Percentiles rank a stretch among this genome's conserved stretches.
phyloP scores from a whole-genome alignment of 805 yeast genomes.

The Schizosaccharomyces octosporus region DNA sequence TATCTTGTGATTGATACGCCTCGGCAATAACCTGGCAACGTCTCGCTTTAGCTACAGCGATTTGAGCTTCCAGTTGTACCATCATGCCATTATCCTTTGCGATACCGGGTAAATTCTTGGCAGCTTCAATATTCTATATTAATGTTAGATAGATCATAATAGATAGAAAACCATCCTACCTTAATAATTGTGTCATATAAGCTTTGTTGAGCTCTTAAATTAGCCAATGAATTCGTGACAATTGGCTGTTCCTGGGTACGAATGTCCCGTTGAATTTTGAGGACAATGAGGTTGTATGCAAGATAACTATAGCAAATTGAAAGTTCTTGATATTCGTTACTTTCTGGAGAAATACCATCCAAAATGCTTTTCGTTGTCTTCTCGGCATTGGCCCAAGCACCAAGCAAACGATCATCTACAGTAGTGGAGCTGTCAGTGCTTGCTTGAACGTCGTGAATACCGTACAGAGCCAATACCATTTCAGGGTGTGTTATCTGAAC shows the following conservation, averaged over 20 bases:
- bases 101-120: not conserved
- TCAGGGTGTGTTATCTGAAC: not conserved
- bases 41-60: not conserved
- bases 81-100: not conserved
- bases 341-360: not conserved
- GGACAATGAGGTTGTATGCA: not conserved
- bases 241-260: not conserved
- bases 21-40: conserved; percentile 1
- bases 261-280: not conserved
- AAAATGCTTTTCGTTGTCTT: not conserved
- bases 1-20: not conserved
- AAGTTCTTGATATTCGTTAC: not conserved
- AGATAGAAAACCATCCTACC: not conserved
- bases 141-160: not conserved
- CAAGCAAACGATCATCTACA: not conserved
- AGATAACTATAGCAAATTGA: not conserved
- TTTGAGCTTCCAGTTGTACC: not conserved
- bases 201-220: not conserved
- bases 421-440: not conserved
- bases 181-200: not conserved
- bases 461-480: not conserved
- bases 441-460: not conserved
- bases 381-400: not conserved
- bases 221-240: not conserved
- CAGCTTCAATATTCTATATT: not conserved